Base-by-base conservation (phyloP, 192 early-diverging fungal genomes). In the Entrophospora sp. region DNA sequence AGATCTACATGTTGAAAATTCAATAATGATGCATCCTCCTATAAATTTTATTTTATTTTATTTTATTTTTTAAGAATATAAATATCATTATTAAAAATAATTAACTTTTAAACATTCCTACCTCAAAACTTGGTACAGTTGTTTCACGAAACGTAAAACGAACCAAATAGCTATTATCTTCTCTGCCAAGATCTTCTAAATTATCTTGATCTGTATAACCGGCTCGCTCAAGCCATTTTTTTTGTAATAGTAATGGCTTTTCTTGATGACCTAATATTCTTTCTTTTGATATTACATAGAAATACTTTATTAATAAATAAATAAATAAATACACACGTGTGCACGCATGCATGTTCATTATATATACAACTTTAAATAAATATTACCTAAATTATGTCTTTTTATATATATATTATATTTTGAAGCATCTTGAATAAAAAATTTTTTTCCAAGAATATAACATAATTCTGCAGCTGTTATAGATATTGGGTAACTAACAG, bases 101-200 rank as follows among this genome's bases (percentile, higher is more conserved):
- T n/a, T n/a, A n/a, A n/a, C n/a, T n/a, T n/a, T n/a, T n/a, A n/a
- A n/a, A n/a, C n/a, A n/a, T n/a, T n/a, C n/a, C n/a, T 67, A 61
- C 57, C 38, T 51, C 72, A 60, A 42, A 81, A 73, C 8, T 79
- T 78, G 80, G 77, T 30, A 79, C 75, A 8, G 73, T 79, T 0
- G 79, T 75, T 71, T 76, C 70, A 10, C 72, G 76, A 70, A 93
- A 84, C 4, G 84, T 84, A 65, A 93, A 91, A n/a, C 89, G 83
- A 71, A 84, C 85, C 18, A 92, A 66, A 40, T 91, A 91, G 42
- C 87, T 90, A 74, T 91, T 91, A 68, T 93, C 91, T 61, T 93
- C 91, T 49, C 91, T 76, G 4, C 89, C 89, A 22, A 91, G 74
- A 30, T 87, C 78, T 48, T 91, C 87, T 8, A 93, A 78, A 63